Conservation (phyloP, 225 moss, liverwort and hornwort genomes). For the Rhytidiadelphus loreus region DNA sequence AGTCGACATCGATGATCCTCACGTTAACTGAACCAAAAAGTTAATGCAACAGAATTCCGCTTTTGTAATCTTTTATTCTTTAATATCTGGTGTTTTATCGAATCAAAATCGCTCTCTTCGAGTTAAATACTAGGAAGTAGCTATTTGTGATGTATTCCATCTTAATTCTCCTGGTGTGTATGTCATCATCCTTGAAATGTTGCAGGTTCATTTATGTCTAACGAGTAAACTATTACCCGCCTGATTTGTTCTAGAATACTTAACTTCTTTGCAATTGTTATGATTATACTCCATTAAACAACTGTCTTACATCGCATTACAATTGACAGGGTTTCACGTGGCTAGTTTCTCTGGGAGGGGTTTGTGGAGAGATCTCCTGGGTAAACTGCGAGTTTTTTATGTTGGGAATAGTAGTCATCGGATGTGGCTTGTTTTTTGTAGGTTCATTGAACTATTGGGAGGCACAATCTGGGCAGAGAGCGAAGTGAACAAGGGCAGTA, state of each 20-base stretch:
- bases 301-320: not conserved
- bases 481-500: constrained; percentile 57
- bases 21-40: not conserved
- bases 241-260: not conserved
- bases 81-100: not conserved
- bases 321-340: not conserved
- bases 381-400: not conserved
- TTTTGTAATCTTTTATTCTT: not conserved
- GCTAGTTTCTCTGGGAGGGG: not conserved
- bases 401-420: not conserved
- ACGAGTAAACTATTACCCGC: not conserved
- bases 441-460: constrained; percentile 70
- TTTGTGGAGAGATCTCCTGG: not conserved
- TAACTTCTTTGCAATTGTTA: not conserved
- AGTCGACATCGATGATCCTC: not conserved
- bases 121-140: not conserved
- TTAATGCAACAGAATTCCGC: not conserved
- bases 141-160: not conserved
- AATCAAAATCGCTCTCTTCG: not conserved
- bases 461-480: constrained; percentile 73
- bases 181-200: not conserved
- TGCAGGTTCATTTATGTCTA: constrained; percentile 44
- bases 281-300: not conserved
- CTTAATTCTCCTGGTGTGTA: not conserved
- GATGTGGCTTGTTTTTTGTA: constrained; percentile 3